These are phyloP conservation scores for Boletus rubescentipes DNA, from an alignment of 768 basidiomycete genomes.

Conservation along the genomic window DNA sequence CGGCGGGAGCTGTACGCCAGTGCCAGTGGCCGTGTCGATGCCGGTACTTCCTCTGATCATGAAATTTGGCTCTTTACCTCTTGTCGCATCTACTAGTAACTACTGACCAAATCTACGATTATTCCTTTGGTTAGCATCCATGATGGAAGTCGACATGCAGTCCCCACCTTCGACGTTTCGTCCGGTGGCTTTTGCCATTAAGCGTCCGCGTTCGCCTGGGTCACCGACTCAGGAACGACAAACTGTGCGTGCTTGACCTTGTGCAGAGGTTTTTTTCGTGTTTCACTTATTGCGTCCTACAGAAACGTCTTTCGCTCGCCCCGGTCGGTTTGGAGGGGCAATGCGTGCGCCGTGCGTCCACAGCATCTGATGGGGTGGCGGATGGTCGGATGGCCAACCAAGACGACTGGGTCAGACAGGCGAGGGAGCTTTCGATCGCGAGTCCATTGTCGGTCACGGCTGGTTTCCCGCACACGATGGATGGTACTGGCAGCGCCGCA, in stretches of 20 bases:
- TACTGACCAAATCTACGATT: background rate
- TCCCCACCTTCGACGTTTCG: slow-evolving; percentile 41
- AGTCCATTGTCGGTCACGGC: slow-evolving; percentile 23
- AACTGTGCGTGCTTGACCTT: slow-evolving; percentile 36
- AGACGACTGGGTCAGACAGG: slow-evolving; percentile 77
- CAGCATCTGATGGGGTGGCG: slow-evolving; percentile 15
- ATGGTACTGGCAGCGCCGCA: background rate
- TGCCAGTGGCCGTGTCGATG: background rate
- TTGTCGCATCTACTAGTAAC: too few species aligned
- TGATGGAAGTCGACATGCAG: slow-evolving; percentile 61
- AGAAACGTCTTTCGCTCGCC: slow-evolving; percentile 62
- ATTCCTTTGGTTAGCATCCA: slow-evolving; percentile 1
- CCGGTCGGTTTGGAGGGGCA: slow-evolving; percentile 26
- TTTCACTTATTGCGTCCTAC: background rate
- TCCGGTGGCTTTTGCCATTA: slow-evolving; percentile 37
- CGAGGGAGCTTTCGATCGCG: slow-evolving; percentile 60
- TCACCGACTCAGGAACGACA: slow-evolving; percentile 53
- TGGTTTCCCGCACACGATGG: slow-evolving; percentile 7
- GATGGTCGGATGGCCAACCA: slow-evolving; percentile 39
- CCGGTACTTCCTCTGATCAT: background rate
- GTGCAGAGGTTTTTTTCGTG: background rate
- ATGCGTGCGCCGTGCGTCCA: slow-evolving; percentile 32
- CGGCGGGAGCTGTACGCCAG: too few species aligned
- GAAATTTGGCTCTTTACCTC: background rate
- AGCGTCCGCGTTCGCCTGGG: slow-evolving; percentile 62